A percentile compares a stretch with the other conserved stretches of the same genome.
Conservation (phyloP, 2,329 filamentous ascomycete genomes). For the Curvularia spicifera region DNA sequence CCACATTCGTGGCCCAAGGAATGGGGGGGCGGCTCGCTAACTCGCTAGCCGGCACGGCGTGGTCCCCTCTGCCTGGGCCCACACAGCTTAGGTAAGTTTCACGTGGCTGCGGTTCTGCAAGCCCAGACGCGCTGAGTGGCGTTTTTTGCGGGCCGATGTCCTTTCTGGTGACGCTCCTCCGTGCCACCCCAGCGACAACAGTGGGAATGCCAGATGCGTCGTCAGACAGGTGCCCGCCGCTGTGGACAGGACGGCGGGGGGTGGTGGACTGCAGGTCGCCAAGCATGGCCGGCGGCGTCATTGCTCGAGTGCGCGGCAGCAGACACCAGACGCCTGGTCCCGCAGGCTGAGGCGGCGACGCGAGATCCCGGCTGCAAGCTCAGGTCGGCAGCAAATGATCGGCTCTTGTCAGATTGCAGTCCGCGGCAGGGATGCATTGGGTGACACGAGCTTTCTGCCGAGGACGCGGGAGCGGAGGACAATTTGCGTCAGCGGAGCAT, state of each 20-base stretch:
- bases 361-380: conserved; percentile 34
- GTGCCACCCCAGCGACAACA: conserved; percentile 27
- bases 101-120: conserved; percentile 40
- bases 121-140: conserved; percentile 36
- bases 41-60: conserved; percentile 40
- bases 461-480: conserved; percentile 44
- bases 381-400: conserved; percentile 41
- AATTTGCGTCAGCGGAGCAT: conserved; percentile 40
- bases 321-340: conserved; percentile 43
- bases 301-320: conserved; percentile 20
- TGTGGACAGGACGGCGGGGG: not conserved
- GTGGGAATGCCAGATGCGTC: conserved; percentile 19
- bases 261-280: conserved; percentile 17
- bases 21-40: conserved; percentile 34
- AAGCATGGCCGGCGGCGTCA: conserved; percentile 20
- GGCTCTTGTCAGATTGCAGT: conserved; percentile 40
- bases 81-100: conserved; percentile 36
- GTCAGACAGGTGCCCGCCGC: not conserved
- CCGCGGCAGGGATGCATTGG: conserved; percentile 37
- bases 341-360: conserved; percentile 32
- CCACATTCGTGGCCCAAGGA: conserved; percentile 10
- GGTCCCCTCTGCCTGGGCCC: conserved; percentile 31
- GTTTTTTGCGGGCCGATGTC: conserved; percentile 29
- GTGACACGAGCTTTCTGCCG: conserved; percentile 43
- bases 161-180: conserved; percentile 30